These are phyloP conservation scores for Penicillium fuscoglaucum DNA, from an alignment of 2,329 filamentous ascomycete species.

Conservation along the genomic window DNA sequence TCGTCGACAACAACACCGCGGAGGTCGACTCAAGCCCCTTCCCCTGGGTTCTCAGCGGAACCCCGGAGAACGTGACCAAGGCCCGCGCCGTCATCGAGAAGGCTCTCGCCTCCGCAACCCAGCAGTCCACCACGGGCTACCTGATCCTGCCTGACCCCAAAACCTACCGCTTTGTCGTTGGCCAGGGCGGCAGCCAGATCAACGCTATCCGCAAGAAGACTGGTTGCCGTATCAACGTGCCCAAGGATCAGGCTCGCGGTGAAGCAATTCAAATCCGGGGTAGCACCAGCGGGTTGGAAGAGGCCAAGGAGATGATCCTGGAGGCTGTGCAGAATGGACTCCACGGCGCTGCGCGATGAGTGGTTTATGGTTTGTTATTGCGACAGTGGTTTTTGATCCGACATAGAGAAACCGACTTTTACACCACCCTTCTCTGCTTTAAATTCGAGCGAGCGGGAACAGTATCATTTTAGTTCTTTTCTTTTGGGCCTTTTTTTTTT, in stretches of 20 bases:
- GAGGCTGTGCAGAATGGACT: conserved; percentile 65
- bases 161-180: conserved; percentile 88
- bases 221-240: conserved; percentile 90
- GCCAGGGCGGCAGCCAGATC: conserved; percentile 84
- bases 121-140: conserved; percentile 69
- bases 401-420: conserved; percentile 14
- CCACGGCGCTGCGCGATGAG: conserved; percentile 26
- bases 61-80: conserved; percentile 74
- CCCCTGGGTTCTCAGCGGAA: conserved; percentile 85
- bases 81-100: conserved; percentile 73
- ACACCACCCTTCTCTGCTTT: conserved; percentile 13
- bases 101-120: conserved; percentile 63
- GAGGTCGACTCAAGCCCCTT: conserved; percentile 43
- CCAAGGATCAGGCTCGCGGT: conserved; percentile 68
- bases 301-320: conserved; percentile 85
- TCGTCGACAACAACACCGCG: conserved; percentile 57
- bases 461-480: conserved; percentile 15
- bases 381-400: conserved; percentile 1
- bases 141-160: conserved; percentile 85
- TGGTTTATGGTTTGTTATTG: neutral
- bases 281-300: conserved; percentile 74
- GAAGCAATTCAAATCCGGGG: conserved; percentile 93
- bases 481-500: conserved; percentile 14
- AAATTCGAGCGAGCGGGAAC: conserved; percentile 15
- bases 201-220: conserved; percentile 91